phyloP scores from a whole-genome alignment of 305 asterid genomes.

The Caryopteris hybrid region DNA sequence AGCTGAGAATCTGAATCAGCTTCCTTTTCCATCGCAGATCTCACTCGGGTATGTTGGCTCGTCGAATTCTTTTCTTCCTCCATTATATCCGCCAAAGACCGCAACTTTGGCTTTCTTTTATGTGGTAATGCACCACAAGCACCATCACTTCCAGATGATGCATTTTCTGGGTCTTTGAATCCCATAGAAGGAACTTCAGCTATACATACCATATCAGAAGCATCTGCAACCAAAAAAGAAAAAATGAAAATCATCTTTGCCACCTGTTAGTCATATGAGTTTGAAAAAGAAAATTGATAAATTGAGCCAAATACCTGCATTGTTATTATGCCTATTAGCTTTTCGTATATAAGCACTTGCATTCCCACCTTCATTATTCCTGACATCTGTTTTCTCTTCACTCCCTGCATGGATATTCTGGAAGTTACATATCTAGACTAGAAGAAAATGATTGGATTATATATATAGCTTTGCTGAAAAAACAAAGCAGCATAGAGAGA shows the following conservation, averaged over 20 bases:
- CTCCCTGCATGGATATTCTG: conserved; percentile 24
- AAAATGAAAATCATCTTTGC: no score
- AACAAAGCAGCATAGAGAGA: no score
- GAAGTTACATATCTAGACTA: conserved; percentile 3
- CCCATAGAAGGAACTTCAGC: no score
- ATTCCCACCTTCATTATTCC: conserved; percentile 16
- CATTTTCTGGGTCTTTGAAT: conserved; percentile 20
- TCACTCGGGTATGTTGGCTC: conserved; percentile 4
- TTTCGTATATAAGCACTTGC: no score
- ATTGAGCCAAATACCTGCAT: conserved; percentile 33
- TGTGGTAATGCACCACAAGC: conserved; percentile 17
- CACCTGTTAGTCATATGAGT: no score
- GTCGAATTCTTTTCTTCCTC: conserved; percentile 23
- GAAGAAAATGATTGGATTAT: no score
- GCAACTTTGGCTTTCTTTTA: conserved; percentile 42
- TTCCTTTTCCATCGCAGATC: conserved; percentile 30
- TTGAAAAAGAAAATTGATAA: no score
- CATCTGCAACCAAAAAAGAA: conserved; percentile 32
- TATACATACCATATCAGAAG: neutral
- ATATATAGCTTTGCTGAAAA: no score
- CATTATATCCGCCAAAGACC: conserved; percentile 56
- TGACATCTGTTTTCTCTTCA: conserved; percentile 18
- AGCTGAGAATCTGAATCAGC: conserved; percentile 16
- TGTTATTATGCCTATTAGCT: conserved; percentile 5
- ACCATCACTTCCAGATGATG: conserved; percentile 33